Conservation (phyloP, 768 basidiomycete genomes). For the Boletus speciosus region DNA sequence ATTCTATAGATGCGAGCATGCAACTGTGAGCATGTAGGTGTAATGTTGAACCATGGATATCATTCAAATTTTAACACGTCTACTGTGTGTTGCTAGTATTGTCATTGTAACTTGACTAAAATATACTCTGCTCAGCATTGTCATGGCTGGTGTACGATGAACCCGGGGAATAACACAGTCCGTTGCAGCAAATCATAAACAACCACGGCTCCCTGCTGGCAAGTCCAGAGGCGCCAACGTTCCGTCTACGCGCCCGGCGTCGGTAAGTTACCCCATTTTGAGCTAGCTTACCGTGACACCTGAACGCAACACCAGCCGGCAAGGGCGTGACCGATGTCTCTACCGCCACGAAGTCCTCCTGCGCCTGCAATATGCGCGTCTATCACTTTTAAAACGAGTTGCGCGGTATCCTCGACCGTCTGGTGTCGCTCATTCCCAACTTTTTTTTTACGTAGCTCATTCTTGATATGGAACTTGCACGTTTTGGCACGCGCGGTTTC, state of each 20-base stretch:
- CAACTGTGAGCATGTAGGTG: too few relatives aligned
- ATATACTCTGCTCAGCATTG: too few relatives aligned
- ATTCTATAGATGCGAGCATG: too few relatives aligned
- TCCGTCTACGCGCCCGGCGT: constrained; percentile 55
- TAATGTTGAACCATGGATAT: too few relatives aligned
- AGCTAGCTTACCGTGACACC: neutral
- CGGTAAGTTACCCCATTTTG: constrained; percentile 41
- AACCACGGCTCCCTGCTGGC: too few relatives aligned
- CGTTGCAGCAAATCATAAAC: too few relatives aligned
- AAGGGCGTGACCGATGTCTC: constrained; percentile 71
- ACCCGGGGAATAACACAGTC: too few relatives aligned
- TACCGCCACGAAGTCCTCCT: constrained; percentile 79
- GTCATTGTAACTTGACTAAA: too few relatives aligned
- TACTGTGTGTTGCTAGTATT: too few relatives aligned
- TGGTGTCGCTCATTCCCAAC: neutral
- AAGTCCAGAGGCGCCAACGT: constrained; percentile 64
- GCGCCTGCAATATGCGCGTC: constrained; percentile 66
- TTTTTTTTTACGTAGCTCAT: constrained; percentile 49
- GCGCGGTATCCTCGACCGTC: neutral
- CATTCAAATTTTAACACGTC: too few relatives aligned
- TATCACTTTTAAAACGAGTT: constrained; percentile 87
- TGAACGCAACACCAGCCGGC: constrained; percentile 43
- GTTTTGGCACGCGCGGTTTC: constrained; percentile 82
- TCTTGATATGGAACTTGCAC: constrained; percentile 75
- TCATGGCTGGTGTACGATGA: too few relatives aligned